These are phyloP conservation scores for Fremontodendron californicum DNA, from an alignment of 345 rosid genomes.

Conservation along the genomic window DNA sequence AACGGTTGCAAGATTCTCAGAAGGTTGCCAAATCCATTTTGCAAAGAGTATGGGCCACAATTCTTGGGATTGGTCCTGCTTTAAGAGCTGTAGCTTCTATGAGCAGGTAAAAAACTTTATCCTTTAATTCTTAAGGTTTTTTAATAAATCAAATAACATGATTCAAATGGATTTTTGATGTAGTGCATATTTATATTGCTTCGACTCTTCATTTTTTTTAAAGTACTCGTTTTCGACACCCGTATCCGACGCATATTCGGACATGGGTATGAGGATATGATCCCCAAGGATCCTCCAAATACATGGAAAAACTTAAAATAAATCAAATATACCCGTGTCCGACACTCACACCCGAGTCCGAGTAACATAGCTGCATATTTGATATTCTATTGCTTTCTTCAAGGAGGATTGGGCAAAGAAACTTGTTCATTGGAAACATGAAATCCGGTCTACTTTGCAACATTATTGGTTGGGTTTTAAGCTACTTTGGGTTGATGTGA, in stretches of 20 bases:
- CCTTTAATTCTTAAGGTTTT: neutral
- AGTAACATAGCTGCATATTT: no score
- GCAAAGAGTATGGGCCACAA: conserved; percentile 48
- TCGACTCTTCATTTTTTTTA: no score
- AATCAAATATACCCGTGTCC: no score
- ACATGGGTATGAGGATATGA: no score
- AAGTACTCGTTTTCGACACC: no score
- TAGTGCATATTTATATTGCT: no score
- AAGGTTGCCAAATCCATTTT: conserved; percentile 43
- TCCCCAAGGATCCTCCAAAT: no score
- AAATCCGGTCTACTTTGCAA: conserved; percentile 71
- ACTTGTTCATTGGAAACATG: conserved; percentile 75
- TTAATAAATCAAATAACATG: neutral
- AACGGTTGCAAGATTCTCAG: conserved; percentile 55
- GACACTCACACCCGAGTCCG: no score
- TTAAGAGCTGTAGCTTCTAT: conserved; percentile 82
- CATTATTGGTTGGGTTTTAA: conserved; percentile 95
- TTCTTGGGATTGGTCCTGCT: conserved; percentile 85
- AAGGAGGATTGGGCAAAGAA: conserved; percentile 94
- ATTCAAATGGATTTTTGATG: conserved; percentile 12
- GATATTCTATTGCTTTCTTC: conserved; percentile 18
- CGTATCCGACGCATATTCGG: no score
- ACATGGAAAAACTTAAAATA: no score
- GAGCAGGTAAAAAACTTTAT: conserved; percentile 67
- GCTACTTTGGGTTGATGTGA: conserved; percentile 76